Conservation (phyloP, 352 stramenopile genomes). For the Phytophthora colocasiae region DNA sequence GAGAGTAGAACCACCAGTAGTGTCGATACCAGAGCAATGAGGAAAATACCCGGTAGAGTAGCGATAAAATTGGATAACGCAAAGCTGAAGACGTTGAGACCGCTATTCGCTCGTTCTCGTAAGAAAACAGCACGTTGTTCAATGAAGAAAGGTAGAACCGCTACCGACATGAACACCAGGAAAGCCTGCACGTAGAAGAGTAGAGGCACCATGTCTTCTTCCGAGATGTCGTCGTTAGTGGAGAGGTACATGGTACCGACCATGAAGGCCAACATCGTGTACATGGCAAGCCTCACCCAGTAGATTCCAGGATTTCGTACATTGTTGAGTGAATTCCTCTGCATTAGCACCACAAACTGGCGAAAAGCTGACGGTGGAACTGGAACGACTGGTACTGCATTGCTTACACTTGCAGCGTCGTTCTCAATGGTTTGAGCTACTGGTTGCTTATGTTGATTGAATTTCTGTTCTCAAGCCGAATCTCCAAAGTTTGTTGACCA, state of each 20-base stretch:
- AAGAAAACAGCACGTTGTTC: constrained; percentile 75
- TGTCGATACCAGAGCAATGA: constrained; percentile 69
- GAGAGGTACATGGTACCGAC: constrained; percentile 76
- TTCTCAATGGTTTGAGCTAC: constrained; percentile 19
- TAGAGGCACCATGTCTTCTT: constrained; percentile 57
- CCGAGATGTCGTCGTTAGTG: constrained; percentile 46
- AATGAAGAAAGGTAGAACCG: constrained; percentile 87
- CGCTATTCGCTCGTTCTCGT: constrained; percentile 70
- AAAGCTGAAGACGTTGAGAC: constrained; percentile 77
- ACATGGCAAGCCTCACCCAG: constrained; percentile 76
- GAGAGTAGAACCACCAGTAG: constrained; percentile 57
- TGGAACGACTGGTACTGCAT: constrained; percentile 25
- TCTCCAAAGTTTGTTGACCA: no score
- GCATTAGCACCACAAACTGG: constrained; percentile 51
- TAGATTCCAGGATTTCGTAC: constrained; percentile 73
- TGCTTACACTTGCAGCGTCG: constrained; percentile 5
- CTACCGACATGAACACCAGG: constrained; percentile 90
- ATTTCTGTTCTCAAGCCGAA: no score
- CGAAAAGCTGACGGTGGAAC: constrained; percentile 35
- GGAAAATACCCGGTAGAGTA: constrained; percentile 62
- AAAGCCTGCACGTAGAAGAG: constrained; percentile 90
- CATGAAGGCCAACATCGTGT: constrained; percentile 68
- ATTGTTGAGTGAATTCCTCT: constrained; percentile 67
- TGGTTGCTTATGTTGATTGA: no score
- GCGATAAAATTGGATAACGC: constrained; percentile 72